These are phyloP conservation scores for Combretum micranthum DNA, from an alignment of 345 rosid genomes.

Conservation along the genomic window DNA sequence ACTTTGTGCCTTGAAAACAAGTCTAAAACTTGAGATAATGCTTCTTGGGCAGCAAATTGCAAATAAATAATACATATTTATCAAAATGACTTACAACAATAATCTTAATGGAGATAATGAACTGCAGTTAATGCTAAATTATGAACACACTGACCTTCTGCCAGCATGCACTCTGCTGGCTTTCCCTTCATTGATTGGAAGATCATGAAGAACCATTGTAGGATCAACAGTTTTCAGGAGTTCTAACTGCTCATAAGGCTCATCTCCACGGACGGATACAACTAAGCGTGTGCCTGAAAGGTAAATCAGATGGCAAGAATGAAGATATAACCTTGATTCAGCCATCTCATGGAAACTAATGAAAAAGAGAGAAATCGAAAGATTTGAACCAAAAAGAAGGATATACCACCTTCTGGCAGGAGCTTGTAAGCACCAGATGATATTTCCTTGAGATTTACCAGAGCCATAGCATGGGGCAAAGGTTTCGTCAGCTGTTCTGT, in stretches of 20 bases:
- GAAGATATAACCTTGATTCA: background rate
- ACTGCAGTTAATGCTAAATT: too few species aligned
- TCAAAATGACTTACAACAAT: too few species aligned
- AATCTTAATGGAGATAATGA: too few species aligned
- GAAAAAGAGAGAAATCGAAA: conserved; percentile 7
- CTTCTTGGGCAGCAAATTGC: too few species aligned
- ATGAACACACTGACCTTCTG: conserved; percentile 57
- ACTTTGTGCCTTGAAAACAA: background rate
- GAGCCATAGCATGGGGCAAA: conserved; percentile 84
- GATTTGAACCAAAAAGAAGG: conserved; percentile 8
- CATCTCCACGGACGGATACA: conserved; percentile 78
- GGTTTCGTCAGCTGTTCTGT: conserved; percentile 96
- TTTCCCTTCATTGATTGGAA: conserved; percentile 67
- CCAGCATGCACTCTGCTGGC: conserved; percentile 91
- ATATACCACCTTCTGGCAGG: conserved; percentile 78
- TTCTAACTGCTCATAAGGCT: conserved; percentile 67
- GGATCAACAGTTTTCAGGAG: conserved; percentile 61
- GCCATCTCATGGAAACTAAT: background rate
- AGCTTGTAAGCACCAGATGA: conserved; percentile 88
- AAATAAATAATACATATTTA: too few species aligned
- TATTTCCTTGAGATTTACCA: conserved; percentile 85
- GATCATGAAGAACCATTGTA: conserved; percentile 78
- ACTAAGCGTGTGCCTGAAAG: conserved; percentile 83
- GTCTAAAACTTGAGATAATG: too few species aligned
- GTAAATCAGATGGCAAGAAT: background rate